Evolutionary conservation across 306 rosid genomes (phyloP), one percentile per base, ranked within the genome.

Genomic region (Casuarina glauca): DNA sequence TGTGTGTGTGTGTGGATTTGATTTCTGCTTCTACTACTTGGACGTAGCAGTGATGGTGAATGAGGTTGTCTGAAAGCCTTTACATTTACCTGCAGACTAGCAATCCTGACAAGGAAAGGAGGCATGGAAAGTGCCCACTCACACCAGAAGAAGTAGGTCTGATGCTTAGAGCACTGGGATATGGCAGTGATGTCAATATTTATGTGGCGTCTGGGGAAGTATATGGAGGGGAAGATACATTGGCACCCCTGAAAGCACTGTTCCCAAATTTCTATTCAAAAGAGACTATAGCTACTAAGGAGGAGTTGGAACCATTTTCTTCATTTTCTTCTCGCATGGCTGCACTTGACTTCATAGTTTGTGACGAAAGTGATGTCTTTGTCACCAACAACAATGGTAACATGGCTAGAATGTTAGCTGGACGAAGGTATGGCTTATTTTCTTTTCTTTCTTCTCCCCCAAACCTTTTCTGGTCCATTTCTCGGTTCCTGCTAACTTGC

Each of bases 141-240:
- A 96, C 99, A 75, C 99, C 99, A 17, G 98, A 91, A 89, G 99
- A 96, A 89, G 99, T 93, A 72, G 99, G 98, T 84, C 90, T 96
- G 84, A 93, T 96, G 99, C 86, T 96, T 67, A 93, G 99, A 87
- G 99, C 94, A 3, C 81, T 96, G 78, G 99, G 99, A 39, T 96
- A 93, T 90, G 94, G 93, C 69, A 88, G 89, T 51, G 92, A 91
- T 63, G 91, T 93, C 87, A 98, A 96, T 79, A 90, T 96, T 69
- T 96, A 96, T 76, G 99, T 96, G 61, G 99, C 99, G 75, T 96
- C 98, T 58, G 99, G 98, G 63, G 97, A 88, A 76, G 96, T 96
- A 69, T 96, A 96, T 83, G 92, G 99, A 77, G 99, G 99, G 69
- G 99, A 96, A 73, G 86, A 88, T 82, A 90, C 98, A 19, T 79